A percentile compares a stretch with the other conserved stretches of the same genome.
These are phyloP conservation scores for Teratosphaeria zuluensis DNA, from an alignment of 2,329 filamentous ascomycete genomes.

Conservation along the genomic window DNA sequence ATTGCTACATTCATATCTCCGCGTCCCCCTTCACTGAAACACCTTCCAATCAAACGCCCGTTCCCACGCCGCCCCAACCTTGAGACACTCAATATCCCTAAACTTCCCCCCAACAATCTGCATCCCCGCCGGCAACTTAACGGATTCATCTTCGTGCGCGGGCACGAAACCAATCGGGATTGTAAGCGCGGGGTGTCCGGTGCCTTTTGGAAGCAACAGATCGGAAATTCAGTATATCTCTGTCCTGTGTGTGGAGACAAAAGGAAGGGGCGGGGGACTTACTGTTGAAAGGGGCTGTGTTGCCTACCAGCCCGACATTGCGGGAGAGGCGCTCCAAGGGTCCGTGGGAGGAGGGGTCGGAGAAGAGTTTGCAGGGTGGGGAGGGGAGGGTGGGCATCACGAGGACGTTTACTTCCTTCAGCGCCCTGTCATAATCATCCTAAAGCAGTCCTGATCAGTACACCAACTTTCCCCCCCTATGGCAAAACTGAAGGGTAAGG, in stretches of 20 bases:
- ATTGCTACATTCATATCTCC: neutral
- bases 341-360: slow-evolving; percentile 4
- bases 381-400: slow-evolving; percentile 38
- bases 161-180: slow-evolving; percentile 30
- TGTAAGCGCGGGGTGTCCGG: slow-evolving; percentile 37
- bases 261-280: neutral
- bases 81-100: slow-evolving; percentile 8
- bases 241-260: no score
- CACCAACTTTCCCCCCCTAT: no score
- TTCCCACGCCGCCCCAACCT: slow-evolving; percentile 11
- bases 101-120: slow-evolving; percentile 21
- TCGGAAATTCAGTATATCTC: no score
- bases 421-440: slow-evolving; percentile 36
- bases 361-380: slow-evolving; percentile 8
- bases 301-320: slow-evolving; percentile 9
- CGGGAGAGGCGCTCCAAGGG: slow-evolving; percentile 10
- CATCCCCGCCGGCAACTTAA: slow-evolving; percentile 22
- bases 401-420: slow-evolving; percentile 36
- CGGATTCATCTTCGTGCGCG: slow-evolving; percentile 8
- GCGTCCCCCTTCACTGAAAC: neutral
- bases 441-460: neutral
- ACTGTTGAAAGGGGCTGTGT: slow-evolving; percentile 11
- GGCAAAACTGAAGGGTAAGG: no score
- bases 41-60: slow-evolving; percentile 8
- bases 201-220: neutral